phyloP scores from a whole-genome alignment of 768 basidiomycete species.

The Solioccasus polychromus region DNA sequence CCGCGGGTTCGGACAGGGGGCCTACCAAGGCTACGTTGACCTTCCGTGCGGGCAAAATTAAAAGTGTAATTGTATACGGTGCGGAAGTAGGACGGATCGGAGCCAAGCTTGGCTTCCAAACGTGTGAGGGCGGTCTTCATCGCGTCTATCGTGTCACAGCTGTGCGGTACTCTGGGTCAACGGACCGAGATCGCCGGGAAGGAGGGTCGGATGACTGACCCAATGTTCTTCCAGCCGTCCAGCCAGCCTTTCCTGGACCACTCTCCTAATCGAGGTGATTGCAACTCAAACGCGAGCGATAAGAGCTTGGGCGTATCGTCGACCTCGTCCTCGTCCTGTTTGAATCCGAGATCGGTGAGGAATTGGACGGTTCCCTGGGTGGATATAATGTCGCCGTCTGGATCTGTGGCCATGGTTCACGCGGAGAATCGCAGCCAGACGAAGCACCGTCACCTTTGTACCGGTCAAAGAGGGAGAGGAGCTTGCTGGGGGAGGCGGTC shows the following conservation, averaged over 20 bases:
- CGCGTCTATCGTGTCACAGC: conserved; percentile 59
- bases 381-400: conserved; percentile 59
- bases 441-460: conserved; percentile 54
- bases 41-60: conserved; percentile 69
- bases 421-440: not conserved
- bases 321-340: conserved; percentile 47
- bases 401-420: conserved; percentile 38
- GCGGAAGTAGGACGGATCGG: conserved; percentile 67
- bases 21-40: conserved; percentile 78
- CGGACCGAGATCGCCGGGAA: conserved; percentile 3
- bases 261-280: conserved; percentile 67
- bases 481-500: conserved; percentile 49
- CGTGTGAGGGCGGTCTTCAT: conserved; percentile 58
- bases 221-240: conserved; percentile 74
- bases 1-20: conserved; percentile 5
- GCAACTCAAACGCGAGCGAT: conserved; percentile 77
- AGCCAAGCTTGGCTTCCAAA: conserved; percentile 58
- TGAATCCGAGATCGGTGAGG: conserved; percentile 40
- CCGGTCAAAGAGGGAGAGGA: conserved; percentile 57
- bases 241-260: conserved; percentile 74
- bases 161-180: conserved; percentile 26
- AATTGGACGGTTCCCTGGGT: conserved; percentile 80
- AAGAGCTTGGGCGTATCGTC: conserved; percentile 78
- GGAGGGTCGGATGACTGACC: conserved; percentile 41
- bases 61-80: conserved; percentile 81